Evolutionary conservation across 768 basidiomycete species (phyloP).

Genomic region (Suillus subaureus): DNA sequence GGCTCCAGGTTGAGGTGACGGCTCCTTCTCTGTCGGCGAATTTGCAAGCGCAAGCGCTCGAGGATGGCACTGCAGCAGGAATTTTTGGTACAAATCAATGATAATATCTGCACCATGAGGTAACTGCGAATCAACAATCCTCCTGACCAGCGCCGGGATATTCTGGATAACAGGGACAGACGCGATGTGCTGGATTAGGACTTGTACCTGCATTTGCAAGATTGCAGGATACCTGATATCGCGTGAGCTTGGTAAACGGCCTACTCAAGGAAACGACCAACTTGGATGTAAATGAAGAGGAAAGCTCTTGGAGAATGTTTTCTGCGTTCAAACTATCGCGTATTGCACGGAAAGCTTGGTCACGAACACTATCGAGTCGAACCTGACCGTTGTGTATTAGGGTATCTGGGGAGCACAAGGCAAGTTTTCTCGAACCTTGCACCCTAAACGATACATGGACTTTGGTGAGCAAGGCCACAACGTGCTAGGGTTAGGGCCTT

Average conservation of each 20-base stretch:
- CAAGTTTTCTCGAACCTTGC: constrained; percentile 30
- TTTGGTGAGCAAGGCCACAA: constrained; percentile 40
- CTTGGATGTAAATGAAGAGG: constrained; percentile 21
- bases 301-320: constrained; percentile 28
- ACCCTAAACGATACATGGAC: constrained; percentile 46
- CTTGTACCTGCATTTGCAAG: constrained; percentile 27
- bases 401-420: not conserved
- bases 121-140: constrained; percentile 20
- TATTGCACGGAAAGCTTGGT: constrained; percentile 22
- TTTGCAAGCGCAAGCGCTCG: not conserved
- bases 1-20: not conserved
- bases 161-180: constrained; percentile 17
- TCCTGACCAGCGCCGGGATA: constrained; percentile 16
- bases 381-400: constrained; percentile 15
- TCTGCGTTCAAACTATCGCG: constrained; percentile 19
- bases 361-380: constrained; percentile 20
- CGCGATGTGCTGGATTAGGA: constrained; percentile 20
- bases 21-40: not conserved
- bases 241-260: not conserved
- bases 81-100: constrained; percentile 21
- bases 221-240: constrained; percentile 15
- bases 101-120: constrained; percentile 27
- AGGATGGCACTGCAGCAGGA: constrained; percentile 15
- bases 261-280: constrained; percentile 2
- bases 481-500: constrained; percentile 4